Base-by-base conservation (phyloP, 495 filamentous ascomycete genomes). In the Penicillium soppii region DNA sequence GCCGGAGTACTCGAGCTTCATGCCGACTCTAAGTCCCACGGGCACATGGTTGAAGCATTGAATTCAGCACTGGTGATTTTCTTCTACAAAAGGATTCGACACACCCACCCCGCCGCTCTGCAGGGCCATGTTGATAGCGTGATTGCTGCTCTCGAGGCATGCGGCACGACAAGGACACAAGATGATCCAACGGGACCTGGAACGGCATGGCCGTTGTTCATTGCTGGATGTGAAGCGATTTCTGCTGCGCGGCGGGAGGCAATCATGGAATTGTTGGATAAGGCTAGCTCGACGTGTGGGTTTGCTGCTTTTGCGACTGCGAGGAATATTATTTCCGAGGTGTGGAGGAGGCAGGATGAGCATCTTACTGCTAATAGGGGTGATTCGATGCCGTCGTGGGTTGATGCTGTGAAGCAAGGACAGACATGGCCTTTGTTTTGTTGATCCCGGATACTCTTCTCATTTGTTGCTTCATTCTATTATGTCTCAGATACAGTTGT, bases 161-260 rank as follows among this genome's bases (percentile, higher is more conserved):
- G 65, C 47, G 56, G 57, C 21, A 44, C 52, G 5, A 43, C 59
- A 12, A 22, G 63, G 22, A 37, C 57, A 10, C 35, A 59, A 13
- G 57, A 48, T 17, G 49, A 43, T 8, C 36, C 37, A 1, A 45
- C 56, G 0, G 68, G 65, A 0, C 68, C 62, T 1, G 68, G 65
- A 0, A 65, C 63, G 7, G 59, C 61, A 10, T 70, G 68, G 68
- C 68, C 68, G 1, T 53, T 56, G 13, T 70, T 70, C 16, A 67
- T 70, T 43, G 68, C 68, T 5, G 68, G 68, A 20, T 68, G 65
- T 15, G 68, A 70, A 32, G 68, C 68, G 5, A 54, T 63, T 5
- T 65, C 65, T 0, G 4, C 42, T 0, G 10, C 46, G 7, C 51
- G 61, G 23, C 45, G 68, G 7, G 53, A 62, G 20, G 56, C 56